Evolutionary conservation across 2,329 filamentous ascomycete genomes (phyloP), one percentile per base, ranked within the genome.

Genomic region (Dendrostoma leiphaemia): DNA sequence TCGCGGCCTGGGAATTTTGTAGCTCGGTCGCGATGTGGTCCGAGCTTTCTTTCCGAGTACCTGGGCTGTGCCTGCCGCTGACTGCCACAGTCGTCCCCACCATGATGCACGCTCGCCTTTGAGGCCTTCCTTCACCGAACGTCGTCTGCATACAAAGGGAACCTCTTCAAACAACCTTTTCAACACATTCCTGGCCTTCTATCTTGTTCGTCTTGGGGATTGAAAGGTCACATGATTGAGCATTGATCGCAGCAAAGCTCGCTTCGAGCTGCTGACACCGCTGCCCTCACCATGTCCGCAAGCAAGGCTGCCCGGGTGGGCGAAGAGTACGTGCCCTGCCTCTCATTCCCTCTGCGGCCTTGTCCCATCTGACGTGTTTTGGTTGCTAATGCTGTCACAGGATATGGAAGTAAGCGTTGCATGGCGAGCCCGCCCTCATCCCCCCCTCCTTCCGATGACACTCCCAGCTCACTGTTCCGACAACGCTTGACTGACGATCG

Each of bases 381-480:
- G 24, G 59, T 64, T 57, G 59, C 56, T 66, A 63, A 65, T 59
- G 10, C 19, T 4, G 13, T 34, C 23, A 45, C 67, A 96, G 91
- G 71, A 89, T 95, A 64, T 96, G 91, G 91, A 96, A 96, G 91
- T 95, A 80, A 84, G 89, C 19, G 38, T 50, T 54, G 34, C 34
- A 48, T n/a, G 5, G 38, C 31, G n/a, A 13, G 12, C 17, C 17
- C 41, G 28, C 23, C 31, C 26, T 17, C 26, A 23, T 19, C 35
- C 21, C 15, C 26, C 45, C 44, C 12, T 19, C 4, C 7, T 12
- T n/a, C n/a, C n/a, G n/a, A n/a, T n/a, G n/a, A n/a, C n/a, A n/a
- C n/a, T n/a, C n/a, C n/a, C n/a, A n/a, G n/a, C n/a, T n/a, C n/a
- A n/a, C n/a, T n/a, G n/a, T n/a, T n/a, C n/a, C n/a, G n/a, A n/a